These are phyloP conservation scores for Dendrostoma leiphaemia DNA, from an alignment of 2,329 filamentous ascomycete genomes.

Conservation along the genomic window DNA sequence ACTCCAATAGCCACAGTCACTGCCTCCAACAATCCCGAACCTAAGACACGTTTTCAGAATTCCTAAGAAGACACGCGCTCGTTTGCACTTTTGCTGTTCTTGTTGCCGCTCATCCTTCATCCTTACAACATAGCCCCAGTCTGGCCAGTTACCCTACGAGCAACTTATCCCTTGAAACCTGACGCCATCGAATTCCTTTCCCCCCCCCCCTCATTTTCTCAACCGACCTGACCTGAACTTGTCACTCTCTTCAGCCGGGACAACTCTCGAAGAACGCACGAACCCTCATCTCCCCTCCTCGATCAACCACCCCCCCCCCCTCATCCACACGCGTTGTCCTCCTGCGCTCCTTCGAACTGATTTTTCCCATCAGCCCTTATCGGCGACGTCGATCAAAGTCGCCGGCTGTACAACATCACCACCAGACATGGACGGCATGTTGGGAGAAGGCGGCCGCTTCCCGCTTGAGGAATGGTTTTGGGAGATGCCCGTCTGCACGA, in stretches of 20 bases:
- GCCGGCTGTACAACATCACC: not conserved
- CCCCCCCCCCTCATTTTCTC: too few species aligned
- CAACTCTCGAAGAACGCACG: not conserved
- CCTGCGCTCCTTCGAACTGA: not conserved
- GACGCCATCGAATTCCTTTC: too few species aligned
- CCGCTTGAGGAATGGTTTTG: conserved; percentile 98
- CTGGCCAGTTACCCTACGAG: not conserved
- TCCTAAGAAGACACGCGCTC: not conserved
- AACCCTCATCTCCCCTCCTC: not conserved
- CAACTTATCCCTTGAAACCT: not conserved
- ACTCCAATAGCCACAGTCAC: not conserved
- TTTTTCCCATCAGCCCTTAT: not conserved
- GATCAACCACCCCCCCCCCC: not conserved
- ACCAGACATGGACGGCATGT: conserved; percentile 53
- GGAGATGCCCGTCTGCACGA: conserved; percentile 94
- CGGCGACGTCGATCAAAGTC: not conserved
- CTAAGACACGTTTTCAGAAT: not conserved
- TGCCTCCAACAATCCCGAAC: not conserved
- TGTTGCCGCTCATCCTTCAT: not conserved
- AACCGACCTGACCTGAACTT: not conserved
- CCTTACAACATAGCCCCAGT: too few species aligned
- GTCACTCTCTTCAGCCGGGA: not conserved
- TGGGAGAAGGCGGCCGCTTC: conserved; percentile 60
- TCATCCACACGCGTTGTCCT: not conserved
- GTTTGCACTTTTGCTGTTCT: not conserved